Percentiles rank a stretch among this genome's conserved stretches.
Conservation (phyloP, 2,329 filamentous ascomycete genomes). For the Clarireedia hainanense region DNA sequence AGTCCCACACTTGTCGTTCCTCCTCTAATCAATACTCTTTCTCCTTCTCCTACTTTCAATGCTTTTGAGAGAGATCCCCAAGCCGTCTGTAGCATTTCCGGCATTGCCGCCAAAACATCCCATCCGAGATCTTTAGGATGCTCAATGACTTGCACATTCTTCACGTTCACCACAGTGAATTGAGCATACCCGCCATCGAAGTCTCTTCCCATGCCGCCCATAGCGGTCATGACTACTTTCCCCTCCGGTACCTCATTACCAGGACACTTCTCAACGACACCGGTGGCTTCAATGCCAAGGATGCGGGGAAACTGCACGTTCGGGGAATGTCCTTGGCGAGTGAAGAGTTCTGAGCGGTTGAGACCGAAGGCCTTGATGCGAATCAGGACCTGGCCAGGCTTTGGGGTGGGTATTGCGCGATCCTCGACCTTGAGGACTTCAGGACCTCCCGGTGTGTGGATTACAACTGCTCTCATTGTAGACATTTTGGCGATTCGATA, state of each 20-base stretch:
- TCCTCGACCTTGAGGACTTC: conserved; percentile 16
- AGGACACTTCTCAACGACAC: conserved; percentile 15
- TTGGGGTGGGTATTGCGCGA: conserved; percentile 22
- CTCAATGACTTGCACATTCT: conserved; percentile 33
- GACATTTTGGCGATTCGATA: conserved; percentile 1
- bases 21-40: not conserved
- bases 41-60: conserved; percentile 34
- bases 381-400: conserved; percentile 63
- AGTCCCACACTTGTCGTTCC: not conserved
- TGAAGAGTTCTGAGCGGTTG: conserved; percentile 71
- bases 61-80: conserved; percentile 36
- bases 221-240: conserved; percentile 37
- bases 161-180: conserved; percentile 36
- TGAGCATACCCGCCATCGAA: conserved; percentile 44
- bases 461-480: conserved; percentile 19
- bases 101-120: conserved; percentile 38
- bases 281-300: conserved; percentile 19
- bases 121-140: conserved; percentile 30
- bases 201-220: conserved; percentile 40
- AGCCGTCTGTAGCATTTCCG: conserved; percentile 44
- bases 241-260: conserved; percentile 32
- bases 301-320: conserved; percentile 16
- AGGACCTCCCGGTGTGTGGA: conserved; percentile 16
- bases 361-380: conserved; percentile 73
- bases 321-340: conserved; percentile 18